These are phyloP conservation scores for Fusarium nodosum DNA, from an alignment of 2,329 filamentous ascomycete genomes.

Conservation along the genomic window DNA sequence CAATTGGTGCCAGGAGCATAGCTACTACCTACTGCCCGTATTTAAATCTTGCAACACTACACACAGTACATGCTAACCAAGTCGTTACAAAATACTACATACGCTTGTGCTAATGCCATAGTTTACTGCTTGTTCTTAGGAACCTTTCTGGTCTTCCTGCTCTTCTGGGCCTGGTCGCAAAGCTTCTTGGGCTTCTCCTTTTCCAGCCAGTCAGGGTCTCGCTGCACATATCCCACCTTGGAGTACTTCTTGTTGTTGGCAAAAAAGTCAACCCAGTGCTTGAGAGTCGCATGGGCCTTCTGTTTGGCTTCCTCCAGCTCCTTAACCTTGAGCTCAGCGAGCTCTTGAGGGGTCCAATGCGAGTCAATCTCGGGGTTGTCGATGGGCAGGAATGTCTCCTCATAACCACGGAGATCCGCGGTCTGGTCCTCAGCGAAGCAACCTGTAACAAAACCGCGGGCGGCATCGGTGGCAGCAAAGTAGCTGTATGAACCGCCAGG, in stretches of 20 bases:
- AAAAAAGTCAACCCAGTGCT: slow-evolving; percentile 90
- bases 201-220: slow-evolving; percentile 72
- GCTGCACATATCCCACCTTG: slow-evolving; percentile 80
- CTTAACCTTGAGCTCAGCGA: slow-evolving; percentile 66
- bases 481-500: slow-evolving; percentile 88
- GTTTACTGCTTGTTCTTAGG: slow-evolving; percentile 28
- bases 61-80: neutral
- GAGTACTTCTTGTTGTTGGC: slow-evolving; percentile 83
- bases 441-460: slow-evolving; percentile 89
- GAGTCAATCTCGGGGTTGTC: slow-evolving; percentile 73
- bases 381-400: slow-evolving; percentile 82
- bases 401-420: slow-evolving; percentile 86
- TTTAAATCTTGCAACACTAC: neutral
- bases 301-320: slow-evolving; percentile 75
- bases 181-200: slow-evolving; percentile 72
- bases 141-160: slow-evolving; percentile 64
- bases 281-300: slow-evolving; percentile 75
- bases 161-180: slow-evolving; percentile 77
- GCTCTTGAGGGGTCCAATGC: slow-evolving; percentile 67
- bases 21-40: neutral
- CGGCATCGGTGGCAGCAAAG: slow-evolving; percentile 89
- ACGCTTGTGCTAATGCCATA: neutral
- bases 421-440: slow-evolving; percentile 91
- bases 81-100: neutral
- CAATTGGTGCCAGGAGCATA: neutral